Base-by-base conservation (phyloP, 2,329 filamentous ascomycete species). In the Aspergillus eucalypticola region DNA sequence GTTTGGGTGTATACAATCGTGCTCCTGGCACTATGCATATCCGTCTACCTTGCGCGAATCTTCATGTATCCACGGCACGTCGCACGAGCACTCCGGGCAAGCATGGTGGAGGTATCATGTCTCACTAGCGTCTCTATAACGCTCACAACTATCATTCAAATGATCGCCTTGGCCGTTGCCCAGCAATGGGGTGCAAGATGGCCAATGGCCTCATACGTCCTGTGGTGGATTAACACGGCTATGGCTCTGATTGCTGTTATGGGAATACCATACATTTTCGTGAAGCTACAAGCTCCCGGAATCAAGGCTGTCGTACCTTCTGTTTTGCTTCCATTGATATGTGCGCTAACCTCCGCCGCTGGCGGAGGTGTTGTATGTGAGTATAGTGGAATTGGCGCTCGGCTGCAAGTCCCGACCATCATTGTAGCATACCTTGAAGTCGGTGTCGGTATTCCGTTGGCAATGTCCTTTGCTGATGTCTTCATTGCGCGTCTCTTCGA, bases 161-260 rank as follows among this genome's bases (percentile, higher is more conserved):
- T 75, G 60, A 87, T 96, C 70, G 89, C 68, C 2, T 69, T 76
- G 5, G 19, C 41, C 19, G 11, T 44, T 11, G 41, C 41, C 6
- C 50, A 68, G 35, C 70, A 73, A 55, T 74, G 71, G 62, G 66
- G 68, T 17, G 52, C 44, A 35, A 17, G 41, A 11, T 63, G 66
- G 10, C 70, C 71, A 3, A 41, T 76, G 8, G 64, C 69, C 21
- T 67, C 72, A 5, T 76, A 73, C 60, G 64, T 78, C 15, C 69
- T 81, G 25, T 81, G 78, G 78, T 81, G 78, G 77, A 69, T 77
- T 13, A 69, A 72, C 21, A 69, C 72, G 2, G 67, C 56, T 1
- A 67, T 79, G 48, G 72, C 76, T 6, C 54, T 76, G 2, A 8
- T 70, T n/a, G 65, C 67, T n/a, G 67, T 71, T 38, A 65, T 78